phyloP scores from a whole-genome alignment of 768 basidiomycete genomes.

The Mycena vitilis region DNA sequence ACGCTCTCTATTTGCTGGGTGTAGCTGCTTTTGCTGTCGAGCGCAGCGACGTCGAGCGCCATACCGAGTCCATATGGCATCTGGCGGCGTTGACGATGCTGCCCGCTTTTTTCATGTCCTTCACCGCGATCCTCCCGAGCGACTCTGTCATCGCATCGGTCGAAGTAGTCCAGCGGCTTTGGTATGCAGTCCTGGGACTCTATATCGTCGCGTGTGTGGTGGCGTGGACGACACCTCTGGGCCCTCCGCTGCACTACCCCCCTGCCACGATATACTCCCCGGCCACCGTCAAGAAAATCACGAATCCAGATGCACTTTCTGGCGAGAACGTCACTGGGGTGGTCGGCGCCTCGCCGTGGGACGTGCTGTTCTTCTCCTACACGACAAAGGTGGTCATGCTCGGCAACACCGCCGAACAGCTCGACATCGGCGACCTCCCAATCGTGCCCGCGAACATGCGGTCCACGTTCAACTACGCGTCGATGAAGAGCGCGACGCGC shows the following conservation, averaged over 20 bases:
- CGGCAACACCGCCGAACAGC: slow-evolving; percentile 75
- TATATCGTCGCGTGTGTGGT: slow-evolving; percentile 57
- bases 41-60: slow-evolving; percentile 52
- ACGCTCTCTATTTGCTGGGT: slow-evolving; percentile 69
- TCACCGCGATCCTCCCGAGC: slow-evolving; percentile 69
- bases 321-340: slow-evolving; percentile 79
- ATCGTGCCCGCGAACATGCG: slow-evolving; percentile 83
- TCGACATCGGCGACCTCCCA: slow-evolving; percentile 91
- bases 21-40: slow-evolving; percentile 65
- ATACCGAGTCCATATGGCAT: slow-evolving; percentile 69
- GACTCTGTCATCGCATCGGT: slow-evolving; percentile 47
- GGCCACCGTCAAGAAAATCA: slow-evolving; percentile 69
- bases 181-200: slow-evolving; percentile 64
- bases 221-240: slow-evolving; percentile 70
- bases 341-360: slow-evolving; percentile 68
- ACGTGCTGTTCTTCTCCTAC: slow-evolving; percentile 83
- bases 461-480: slow-evolving; percentile 67
- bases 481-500: slow-evolving; percentile 70
- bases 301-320: slow-evolving; percentile 62
- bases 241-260: slow-evolving; percentile 82
- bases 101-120: slow-evolving; percentile 57
- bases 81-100: slow-evolving; percentile 66
- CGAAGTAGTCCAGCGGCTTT: slow-evolving; percentile 49
- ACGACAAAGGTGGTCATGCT: slow-evolving; percentile 90
- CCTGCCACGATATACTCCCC: slow-evolving; percentile 80